phyloP scores from a whole-genome alignment of 164 flowering plant genomes.

The Echeveria elegans region DNA sequence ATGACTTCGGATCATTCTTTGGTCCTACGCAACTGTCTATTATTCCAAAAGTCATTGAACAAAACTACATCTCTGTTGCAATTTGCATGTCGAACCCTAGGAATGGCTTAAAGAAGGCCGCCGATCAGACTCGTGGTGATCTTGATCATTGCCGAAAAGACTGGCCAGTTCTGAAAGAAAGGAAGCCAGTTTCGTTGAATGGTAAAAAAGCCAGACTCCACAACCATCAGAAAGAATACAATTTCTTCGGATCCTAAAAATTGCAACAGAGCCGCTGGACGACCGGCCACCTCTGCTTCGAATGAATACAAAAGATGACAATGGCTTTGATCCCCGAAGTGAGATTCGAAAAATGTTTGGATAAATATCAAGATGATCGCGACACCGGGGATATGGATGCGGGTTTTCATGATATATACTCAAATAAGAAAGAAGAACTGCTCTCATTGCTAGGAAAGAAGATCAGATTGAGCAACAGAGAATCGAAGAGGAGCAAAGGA shows the following conservation, averaged over 20 bases:
- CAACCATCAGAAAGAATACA: too few relatives aligned
- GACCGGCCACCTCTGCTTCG: not conserved
- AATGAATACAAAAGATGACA: not conserved
- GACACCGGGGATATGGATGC: not conserved
- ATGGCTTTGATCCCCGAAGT: not conserved
- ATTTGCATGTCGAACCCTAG: not conserved
- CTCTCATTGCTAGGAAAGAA: not conserved
- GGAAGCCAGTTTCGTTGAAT: too few relatives aligned
- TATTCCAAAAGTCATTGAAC: not conserved
- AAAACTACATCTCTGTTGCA: not conserved
- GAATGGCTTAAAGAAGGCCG: not conserved
- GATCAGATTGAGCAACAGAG: not conserved
- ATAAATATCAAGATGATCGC: conserved; percentile 10
- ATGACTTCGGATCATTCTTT: not conserved
- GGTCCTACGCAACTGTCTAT: not conserved
- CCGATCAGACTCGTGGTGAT: too few relatives aligned
- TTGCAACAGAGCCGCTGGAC: not conserved
- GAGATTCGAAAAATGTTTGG: not conserved
- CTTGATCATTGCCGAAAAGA: too few relatives aligned
- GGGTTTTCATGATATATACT: not conserved
- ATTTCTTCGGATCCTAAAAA: not conserved
- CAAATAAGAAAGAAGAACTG: not conserved
- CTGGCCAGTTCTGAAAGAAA: not conserved
- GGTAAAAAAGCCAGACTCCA: too few relatives aligned
- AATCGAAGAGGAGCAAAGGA: not conserved